Base-by-base conservation (phyloP, 495 filamentous ascomycete species). In the Hypoxylon lienhwacheense region DNA sequence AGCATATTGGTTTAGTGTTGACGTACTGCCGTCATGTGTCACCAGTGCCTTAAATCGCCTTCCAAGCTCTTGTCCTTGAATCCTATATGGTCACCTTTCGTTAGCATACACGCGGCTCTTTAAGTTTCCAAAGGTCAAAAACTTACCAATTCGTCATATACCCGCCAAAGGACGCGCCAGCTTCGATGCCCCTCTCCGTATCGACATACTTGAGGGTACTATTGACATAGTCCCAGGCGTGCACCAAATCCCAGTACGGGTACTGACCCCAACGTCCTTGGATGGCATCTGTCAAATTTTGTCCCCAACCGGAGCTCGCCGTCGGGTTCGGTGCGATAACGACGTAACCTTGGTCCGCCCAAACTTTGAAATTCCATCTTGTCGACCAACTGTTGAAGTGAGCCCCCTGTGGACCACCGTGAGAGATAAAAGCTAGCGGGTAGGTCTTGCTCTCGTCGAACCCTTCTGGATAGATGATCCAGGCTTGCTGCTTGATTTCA, bases 11-110 rank as follows among this genome's bases (percentile, higher is more conserved):
- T 78, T 77, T 0, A 78, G 71, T 62, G 83, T 85, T 51, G 77
- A 84, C 57, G 86, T 87, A 26, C 85, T 76, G 15, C 86, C 86
- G 64, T 89, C 88, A 61, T 91, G 88, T 34, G 82, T 86, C n/a
- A 89, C 85, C 1, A 89, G 75, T 3, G 86, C 86, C 65, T 84
- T 84, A 71, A 88, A 87, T 55, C 83, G 79, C 42, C 81, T 79
- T n/a, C 76, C 78, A 24, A 81, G 61, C 15, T 68, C 66, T 35
- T 78, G 74, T 49, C 78, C 79, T 68, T 80, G 76, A 36, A 81
- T 77, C 74, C 79, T 80, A 59, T 75, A 61, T 4, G 68, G 41
- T 56, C 34, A 12, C 21, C 43, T 53, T 24, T 12, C 42, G 59
- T 61, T 47, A 61, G 57, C 16, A 51, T 19, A n/a, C 36, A 20